Evolutionary conservation across 257 asterid genomes (phyloP).

Genomic region (Plantago major): DNA sequence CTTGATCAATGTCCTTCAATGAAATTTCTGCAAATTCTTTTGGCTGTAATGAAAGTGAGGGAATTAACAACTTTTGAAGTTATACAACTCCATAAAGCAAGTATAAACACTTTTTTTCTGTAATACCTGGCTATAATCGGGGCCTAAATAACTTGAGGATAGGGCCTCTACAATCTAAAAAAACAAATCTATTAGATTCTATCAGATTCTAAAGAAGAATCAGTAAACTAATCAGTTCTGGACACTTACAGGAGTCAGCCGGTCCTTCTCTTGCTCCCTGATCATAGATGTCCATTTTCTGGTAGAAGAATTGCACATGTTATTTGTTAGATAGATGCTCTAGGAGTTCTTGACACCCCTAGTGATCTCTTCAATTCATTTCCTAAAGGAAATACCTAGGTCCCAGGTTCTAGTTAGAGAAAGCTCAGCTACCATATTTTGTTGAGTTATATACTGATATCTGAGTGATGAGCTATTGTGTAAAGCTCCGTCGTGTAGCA

Average conservation of each 20-base stretch:
- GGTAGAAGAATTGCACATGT: conserved; percentile 25
- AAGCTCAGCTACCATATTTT: neutral
- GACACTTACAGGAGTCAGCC: conserved; percentile 82
- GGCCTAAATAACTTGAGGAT: conserved; percentile 86
- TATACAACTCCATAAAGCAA: conserved; percentile 11
- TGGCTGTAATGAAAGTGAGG: conserved; percentile 50
- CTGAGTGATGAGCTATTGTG: conserved; percentile 4
- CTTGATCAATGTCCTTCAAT: conserved; percentile 80
- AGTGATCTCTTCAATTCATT: conserved; percentile 1
- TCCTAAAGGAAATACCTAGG: neutral
- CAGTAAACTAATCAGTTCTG: conserved; percentile 14
- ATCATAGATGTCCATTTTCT: conserved; percentile 96
- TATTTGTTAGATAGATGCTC: conserved; percentile 13
- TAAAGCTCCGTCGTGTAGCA: neutral
- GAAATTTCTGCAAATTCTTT: conserved; percentile 62
- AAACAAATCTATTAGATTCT: conserved; percentile 27
- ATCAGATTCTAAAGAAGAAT: conserved; percentile 16
- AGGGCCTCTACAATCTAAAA: conserved; percentile 80
- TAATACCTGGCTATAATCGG: conserved; percentile 89
- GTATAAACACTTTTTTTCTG: conserved; percentile 13
- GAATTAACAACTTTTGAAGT: conserved; percentile 23
- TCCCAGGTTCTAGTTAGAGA: conserved; percentile 4
- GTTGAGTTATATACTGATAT: conserved; percentile 3
- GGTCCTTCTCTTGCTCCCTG: conserved; percentile 87
- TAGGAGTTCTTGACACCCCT: conserved; percentile 3